phyloP scores from a whole-genome alignment of 306 rosid genomes.

The Macrotyloma uniflorum region DNA sequence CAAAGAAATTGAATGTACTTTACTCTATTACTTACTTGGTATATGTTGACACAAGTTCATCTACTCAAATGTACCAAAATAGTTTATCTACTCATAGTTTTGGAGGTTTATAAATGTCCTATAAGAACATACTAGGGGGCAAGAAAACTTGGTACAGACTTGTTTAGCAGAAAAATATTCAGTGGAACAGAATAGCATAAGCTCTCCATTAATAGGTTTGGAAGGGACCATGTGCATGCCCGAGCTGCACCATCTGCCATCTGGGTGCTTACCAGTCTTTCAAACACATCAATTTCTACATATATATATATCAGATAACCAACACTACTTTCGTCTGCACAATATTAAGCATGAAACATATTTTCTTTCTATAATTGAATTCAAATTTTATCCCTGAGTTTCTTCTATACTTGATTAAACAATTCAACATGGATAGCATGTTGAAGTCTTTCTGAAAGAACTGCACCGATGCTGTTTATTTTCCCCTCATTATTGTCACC shows the following conservation, averaged over 20 bases:
- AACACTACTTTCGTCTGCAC: neutral
- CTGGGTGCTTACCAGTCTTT: neutral
- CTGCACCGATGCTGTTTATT: neutral
- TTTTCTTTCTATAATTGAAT: neutral
- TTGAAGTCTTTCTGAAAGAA: neutral
- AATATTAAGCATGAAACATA: neutral
- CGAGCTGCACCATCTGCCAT: neutral
- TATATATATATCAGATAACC: neutral
- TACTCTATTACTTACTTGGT: neutral
- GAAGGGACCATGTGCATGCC: slow-evolving; percentile 26
- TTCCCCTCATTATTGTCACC: neutral
- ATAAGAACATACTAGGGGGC: neutral
- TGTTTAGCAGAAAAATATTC: slow-evolving; percentile 18
- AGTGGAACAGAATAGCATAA: neutral
- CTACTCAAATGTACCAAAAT: neutral
- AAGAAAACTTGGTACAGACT: neutral
- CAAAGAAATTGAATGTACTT: neutral
- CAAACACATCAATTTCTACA: slow-evolving; percentile 16
- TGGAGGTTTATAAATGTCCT: slow-evolving; percentile 9
- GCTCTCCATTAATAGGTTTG: neutral
- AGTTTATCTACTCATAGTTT: neutral
- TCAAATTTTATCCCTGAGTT: neutral
- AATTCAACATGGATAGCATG: neutral
- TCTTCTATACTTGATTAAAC: neutral
- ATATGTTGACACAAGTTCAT: neutral